Evolutionary conservation across 805 yeast genomes (phyloP).

Genomic region (Clavispora fructus): DNA sequence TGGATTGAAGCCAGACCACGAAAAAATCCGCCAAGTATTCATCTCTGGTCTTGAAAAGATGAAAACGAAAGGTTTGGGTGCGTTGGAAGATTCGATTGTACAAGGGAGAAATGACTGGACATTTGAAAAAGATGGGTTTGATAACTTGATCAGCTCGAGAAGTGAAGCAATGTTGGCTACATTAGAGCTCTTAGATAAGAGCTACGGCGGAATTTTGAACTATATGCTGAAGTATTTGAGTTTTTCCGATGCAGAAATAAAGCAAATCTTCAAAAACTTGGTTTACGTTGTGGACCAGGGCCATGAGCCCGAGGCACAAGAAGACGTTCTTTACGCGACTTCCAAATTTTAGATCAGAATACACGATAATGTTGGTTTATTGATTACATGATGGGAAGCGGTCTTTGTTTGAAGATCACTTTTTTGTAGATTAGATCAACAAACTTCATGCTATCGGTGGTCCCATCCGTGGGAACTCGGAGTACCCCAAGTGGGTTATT

Average conservation of each 20-base stretch:
- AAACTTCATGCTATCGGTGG: conserved; percentile 37
- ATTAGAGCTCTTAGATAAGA: conserved; percentile 44
- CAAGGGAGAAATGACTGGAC: conserved; percentile 39
- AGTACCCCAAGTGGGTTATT: conserved; percentile 65
- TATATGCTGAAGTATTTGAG: conserved; percentile 44
- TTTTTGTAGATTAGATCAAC: conserved; percentile 57
- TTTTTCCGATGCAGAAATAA: conserved; percentile 41
- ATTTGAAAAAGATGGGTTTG: conserved; percentile 48
- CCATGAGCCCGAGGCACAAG: neutral
- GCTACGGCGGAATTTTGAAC: conserved; percentile 49
- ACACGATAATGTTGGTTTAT: neutral
- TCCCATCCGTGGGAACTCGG: conserved; percentile 33
- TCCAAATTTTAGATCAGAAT: neutral
- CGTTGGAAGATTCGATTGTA: conserved; percentile 18
- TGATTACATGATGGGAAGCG: conserved; percentile 71
- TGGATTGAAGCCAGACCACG: conserved; percentile 53
- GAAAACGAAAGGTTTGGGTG: conserved; percentile 19
- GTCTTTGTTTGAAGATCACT: conserved; percentile 60
- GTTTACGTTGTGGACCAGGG: neutral
- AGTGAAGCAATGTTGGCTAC: conserved; percentile 68
- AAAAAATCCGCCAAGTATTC: conserved; percentile 32
- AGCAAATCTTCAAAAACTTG: conserved; percentile 14
- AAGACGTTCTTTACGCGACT: neutral
- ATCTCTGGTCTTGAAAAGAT: conserved; percentile 26
- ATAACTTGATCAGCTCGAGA: conserved; percentile 55